phyloP scores from a whole-genome alignment of 306 rosid genomes.

The Pterocarpus macrocarpus region DNA sequence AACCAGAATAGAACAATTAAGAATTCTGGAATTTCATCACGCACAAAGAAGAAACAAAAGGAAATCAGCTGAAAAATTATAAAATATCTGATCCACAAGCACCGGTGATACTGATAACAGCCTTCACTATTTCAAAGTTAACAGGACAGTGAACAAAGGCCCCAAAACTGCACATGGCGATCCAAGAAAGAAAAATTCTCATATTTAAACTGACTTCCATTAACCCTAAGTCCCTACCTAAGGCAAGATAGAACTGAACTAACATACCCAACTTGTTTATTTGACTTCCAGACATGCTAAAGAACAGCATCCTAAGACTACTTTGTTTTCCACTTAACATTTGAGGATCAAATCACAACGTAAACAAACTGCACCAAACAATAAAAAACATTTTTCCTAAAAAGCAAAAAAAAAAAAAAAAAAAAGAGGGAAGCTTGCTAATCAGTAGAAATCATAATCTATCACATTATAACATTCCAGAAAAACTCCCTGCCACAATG shows the following conservation, averaged over 20 bases:
- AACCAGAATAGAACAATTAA: no score
- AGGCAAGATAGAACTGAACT: slow-evolving; percentile 1
- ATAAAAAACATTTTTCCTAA: neutral
- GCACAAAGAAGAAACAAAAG: no score
- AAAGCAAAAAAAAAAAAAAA: neutral
- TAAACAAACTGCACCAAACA: neutral
- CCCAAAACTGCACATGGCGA: neutral
- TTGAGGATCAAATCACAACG: slow-evolving; percentile 23
- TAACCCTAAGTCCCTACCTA: slow-evolving; percentile 2
- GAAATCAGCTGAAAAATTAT: neutral
- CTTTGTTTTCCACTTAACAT: neutral
- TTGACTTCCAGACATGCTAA: neutral
- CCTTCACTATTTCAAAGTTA: neutral
- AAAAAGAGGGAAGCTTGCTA: neutral
- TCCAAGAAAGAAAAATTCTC: slow-evolving; percentile 10
- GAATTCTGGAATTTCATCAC: no score
- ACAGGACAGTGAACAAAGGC: neutral
- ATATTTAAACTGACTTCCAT: neutral
- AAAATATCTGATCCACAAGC: slow-evolving; percentile 17
- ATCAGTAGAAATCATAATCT: slow-evolving; percentile 18
- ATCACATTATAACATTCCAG: neutral
- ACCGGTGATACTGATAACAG: neutral
- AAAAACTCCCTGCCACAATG: neutral
- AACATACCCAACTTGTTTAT: neutral
- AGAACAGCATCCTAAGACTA: slow-evolving; percentile 21